A percentile compares a stretch with the other conserved stretches of the same genome.
phyloP scores from a whole-genome alignment of 768 basidiomycete species.

The Lactarius vividus region DNA sequence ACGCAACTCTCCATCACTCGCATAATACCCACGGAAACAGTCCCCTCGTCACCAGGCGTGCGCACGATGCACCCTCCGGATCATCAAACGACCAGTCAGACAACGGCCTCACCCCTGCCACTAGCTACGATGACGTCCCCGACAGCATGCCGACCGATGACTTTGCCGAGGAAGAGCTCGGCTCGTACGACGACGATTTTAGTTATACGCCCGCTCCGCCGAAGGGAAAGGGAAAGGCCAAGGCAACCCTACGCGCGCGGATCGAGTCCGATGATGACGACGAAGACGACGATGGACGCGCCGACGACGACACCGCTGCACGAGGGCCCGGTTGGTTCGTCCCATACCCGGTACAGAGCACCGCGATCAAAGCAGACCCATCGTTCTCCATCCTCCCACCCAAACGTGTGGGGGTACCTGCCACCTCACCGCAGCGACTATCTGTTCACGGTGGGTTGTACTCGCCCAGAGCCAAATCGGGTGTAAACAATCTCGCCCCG shows the following conservation, averaged over 20 bases:
- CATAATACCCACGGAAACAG: not conserved
- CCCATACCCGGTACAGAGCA: slow-evolving; percentile 1
- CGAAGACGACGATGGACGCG: slow-evolving; percentile 3
- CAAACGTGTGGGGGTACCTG: slow-evolving; percentile 1
- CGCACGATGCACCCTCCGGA: not conserved
- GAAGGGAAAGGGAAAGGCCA: slow-evolving; percentile 15
- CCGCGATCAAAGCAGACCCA: slow-evolving; percentile 6
- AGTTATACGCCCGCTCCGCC: not conserved
- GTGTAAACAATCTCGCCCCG: not conserved
- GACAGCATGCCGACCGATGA: slow-evolving; percentile 16
- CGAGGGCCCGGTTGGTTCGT: not conserved
- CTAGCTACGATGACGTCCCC: slow-evolving; percentile 17
- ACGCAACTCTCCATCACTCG: not conserved
- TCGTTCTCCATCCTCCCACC: slow-evolving; percentile 17
- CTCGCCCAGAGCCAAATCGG: slow-evolving; percentile 4
- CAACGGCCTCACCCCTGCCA: slow-evolving; percentile 1
- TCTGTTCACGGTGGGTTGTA: not conserved
- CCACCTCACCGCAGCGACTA: not conserved
- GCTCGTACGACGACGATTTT: slow-evolving; percentile 19
- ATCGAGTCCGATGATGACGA: slow-evolving; percentile 23
- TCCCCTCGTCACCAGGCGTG: not conserved
- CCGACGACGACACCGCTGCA: not conserved
- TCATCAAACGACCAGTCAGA: slow-evolving; percentile 12
- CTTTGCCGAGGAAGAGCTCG: slow-evolving; percentile 14
- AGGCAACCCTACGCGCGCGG: slow-evolving; percentile 4